Evolutionary conservation across 2,329 filamentous ascomycete genomes (phyloP), one percentile per base, ranked within the genome.

Genomic region (Fusarium irregulare): DNA sequence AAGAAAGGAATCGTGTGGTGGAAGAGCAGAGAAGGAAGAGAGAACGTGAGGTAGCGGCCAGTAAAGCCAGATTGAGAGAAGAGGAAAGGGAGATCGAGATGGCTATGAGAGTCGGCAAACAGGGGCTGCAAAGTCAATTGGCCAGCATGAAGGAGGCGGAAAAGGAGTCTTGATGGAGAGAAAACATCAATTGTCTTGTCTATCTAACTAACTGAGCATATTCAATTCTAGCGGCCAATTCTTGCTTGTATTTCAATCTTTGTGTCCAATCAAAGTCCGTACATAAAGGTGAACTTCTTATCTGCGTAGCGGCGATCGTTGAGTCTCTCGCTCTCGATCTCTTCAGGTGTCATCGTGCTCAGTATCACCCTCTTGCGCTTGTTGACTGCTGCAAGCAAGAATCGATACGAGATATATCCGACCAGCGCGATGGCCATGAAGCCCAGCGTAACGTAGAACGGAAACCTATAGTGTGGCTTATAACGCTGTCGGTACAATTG

Each of bases 61-160:
- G 89, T 21, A 90, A 87, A 73, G 88, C 88, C 1, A 80, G 85
- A 46, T 73, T 93, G 53, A 81, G 88, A 37, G 90, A 92, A 60
- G 89, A 90, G 70, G 91, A 93, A 79, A 83, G 85, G 68, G 89
- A 92, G 75, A 79, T 93, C 58, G 87, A 92, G 75, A 82, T 84
- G 67, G 92, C 91, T 2, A 91, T 93, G 89, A 86, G 85, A 62
- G 85, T 93, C 14, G 86, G 87, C 1, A 92, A 91, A 78, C 87
- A 85, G 64, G 91, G 91, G 0, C 67, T 93, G 70, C 86, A 88
- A 74, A 86, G 85, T 25, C 89, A 93, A 76, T 75, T 92, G 59
- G 78, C 77, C 21, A 77, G 67, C 53, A 76, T 76, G 75, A 73
- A 72, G 40, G 61, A 72, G 47, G 64, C 75, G 30, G 67, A 60